These are phyloP conservation scores for Hypoxylon intermedium DNA, from an alignment of 495 filamentous ascomycete genomes.

Conservation along the genomic window DNA sequence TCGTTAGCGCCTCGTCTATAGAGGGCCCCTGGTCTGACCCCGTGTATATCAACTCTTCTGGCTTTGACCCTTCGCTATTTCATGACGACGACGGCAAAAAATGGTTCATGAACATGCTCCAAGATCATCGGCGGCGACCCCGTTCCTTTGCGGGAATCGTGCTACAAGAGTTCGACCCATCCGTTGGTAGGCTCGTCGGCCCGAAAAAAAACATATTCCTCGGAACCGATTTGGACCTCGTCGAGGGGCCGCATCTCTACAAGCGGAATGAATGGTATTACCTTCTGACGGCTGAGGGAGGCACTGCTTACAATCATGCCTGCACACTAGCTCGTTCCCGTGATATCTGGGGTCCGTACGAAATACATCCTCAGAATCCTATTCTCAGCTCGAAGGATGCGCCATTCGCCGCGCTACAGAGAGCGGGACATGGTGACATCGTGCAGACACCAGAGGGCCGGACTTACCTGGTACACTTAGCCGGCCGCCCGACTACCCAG, in stretches of 20 bases:
- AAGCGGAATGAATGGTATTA: slow-evolving; percentile 65
- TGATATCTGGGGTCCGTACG: slow-evolving; percentile 65
- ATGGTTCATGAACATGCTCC: slow-evolving; percentile 63
- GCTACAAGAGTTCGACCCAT: slow-evolving; percentile 58
- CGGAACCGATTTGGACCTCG: slow-evolving; percentile 61
- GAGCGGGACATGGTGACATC: slow-evolving; percentile 66
- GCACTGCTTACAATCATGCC: slow-evolving; percentile 65
- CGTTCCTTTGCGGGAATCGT: slow-evolving; percentile 55
- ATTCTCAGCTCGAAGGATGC: slow-evolving; percentile 56
- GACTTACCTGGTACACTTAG: slow-evolving; percentile 63
- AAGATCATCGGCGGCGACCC: slow-evolving; percentile 59
- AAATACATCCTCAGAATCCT: slow-evolving; percentile 57
- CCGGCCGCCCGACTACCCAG: slow-evolving; percentile 61
- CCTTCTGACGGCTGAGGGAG: slow-evolving; percentile 66
- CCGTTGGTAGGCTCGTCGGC: slow-evolving; percentile 52
- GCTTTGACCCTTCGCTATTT: slow-evolving; percentile 66
- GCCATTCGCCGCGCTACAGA: slow-evolving; percentile 55
- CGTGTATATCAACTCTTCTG: slow-evolving; percentile 58
- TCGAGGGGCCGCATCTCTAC: slow-evolving; percentile 69
- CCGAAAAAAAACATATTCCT: slow-evolving; percentile 60
- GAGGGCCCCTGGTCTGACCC: slow-evolving; percentile 65
- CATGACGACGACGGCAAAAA: slow-evolving; percentile 64
- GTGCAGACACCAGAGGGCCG: slow-evolving; percentile 64
- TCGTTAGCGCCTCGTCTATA: slow-evolving; percentile 54
- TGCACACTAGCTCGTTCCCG: slow-evolving; percentile 60